Percentiles rank a stretch among this genome's conserved stretches.
Evolutionary conservation across 2,329 filamentous ascomycete species (phyloP).

Genomic region (Pseudogymnoascus pannorum): DNA sequence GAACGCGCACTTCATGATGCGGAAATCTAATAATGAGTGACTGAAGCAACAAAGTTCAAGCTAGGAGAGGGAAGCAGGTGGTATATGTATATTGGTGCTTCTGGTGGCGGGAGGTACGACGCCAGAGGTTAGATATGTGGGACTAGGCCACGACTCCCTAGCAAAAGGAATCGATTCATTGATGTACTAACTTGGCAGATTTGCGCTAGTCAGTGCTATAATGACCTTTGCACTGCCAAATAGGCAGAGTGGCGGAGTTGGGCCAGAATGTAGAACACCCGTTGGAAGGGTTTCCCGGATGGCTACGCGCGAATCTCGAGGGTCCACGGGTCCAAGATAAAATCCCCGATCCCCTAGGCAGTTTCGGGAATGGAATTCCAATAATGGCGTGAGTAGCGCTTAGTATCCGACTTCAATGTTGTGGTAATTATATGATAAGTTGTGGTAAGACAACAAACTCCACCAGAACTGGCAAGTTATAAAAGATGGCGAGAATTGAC

Average conservation of each 20-base stretch:
- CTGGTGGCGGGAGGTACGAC: neutral
- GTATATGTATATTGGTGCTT: slow-evolving; percentile 4
- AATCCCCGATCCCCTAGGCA: neutral
- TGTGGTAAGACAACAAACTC: neutral
- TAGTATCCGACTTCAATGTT: neutral
- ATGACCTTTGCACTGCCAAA: slow-evolving; percentile 1
- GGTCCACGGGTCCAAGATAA: slow-evolving; percentile 2
- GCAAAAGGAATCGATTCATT: neutral
- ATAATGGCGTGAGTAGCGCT: neutral
- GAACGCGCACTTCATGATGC: neutral
- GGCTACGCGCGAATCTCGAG: neutral
- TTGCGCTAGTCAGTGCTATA: neutral
- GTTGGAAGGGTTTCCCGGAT: neutral
- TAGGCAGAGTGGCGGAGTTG: neutral
- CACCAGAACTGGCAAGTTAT: neutral
- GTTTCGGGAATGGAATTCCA: neutral
- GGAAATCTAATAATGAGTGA: neutral
- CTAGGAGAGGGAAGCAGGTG: neutral
- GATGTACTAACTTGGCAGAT: neutral
- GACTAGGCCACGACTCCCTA: neutral
- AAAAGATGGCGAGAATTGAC: neutral
- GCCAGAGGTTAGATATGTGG: slow-evolving; percentile 2
- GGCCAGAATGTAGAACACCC: neutral
- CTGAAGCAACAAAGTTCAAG: neutral
- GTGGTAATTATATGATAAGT: neutral